These are phyloP conservation scores for Aureobasidium sp. DNA, from an alignment of 2,329 filamentous ascomycete genomes.

Conservation along the genomic window DNA sequence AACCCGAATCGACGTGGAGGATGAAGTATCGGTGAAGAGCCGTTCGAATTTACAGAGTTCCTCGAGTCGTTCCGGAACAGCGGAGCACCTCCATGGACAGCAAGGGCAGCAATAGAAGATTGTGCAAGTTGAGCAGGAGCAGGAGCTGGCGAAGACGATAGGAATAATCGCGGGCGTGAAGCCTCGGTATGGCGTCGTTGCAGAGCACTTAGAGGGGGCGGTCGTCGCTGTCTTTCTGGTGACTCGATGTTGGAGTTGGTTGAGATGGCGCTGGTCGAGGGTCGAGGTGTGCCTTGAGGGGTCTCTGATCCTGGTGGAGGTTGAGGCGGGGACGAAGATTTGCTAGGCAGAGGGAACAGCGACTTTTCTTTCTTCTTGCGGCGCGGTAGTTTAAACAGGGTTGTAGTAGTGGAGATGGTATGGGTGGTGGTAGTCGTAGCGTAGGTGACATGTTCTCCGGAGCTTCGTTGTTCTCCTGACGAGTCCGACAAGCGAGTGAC, in stretches of 20 bases:
- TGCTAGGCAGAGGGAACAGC: slow-evolving; percentile 83
- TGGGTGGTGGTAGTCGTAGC: slow-evolving; percentile 56
- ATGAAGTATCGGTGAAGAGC: slow-evolving; percentile 48
- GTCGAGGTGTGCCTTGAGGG: slow-evolving; percentile 23
- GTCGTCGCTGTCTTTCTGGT: slow-evolving; percentile 13
- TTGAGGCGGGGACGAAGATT: slow-evolving; percentile 40
- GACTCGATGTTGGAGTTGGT: slow-evolving; percentile 19
- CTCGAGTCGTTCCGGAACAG: slow-evolving; percentile 54
- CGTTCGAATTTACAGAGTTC: slow-evolving; percentile 57
- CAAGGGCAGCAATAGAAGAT: slow-evolving; percentile 34
- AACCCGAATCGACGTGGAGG: slow-evolving; percentile 51
- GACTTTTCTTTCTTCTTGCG: slow-evolving; percentile 62
- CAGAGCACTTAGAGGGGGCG: slow-evolving; percentile 16
- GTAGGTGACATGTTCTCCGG: slow-evolving; percentile 50
- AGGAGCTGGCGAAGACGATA: slow-evolving; percentile 38
- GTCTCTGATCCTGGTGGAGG: slow-evolving; percentile 10
- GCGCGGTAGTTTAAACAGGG: slow-evolving; percentile 74
- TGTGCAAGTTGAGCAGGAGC: slow-evolving; percentile 38
- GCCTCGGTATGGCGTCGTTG: slow-evolving; percentile 10
- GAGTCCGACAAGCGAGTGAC: slow-evolving; percentile 70
- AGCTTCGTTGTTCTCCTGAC: slow-evolving; percentile 73
- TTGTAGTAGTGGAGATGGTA: slow-evolving; percentile 50
- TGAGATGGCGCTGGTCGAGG: slow-evolving; percentile 23
- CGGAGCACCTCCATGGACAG: slow-evolving; percentile 35
- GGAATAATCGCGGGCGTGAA: not conserved